Percentiles rank a stretch among this genome's conserved stretches.
These are phyloP conservation scores for Zygosaccharomyces bisporus DNA, from an alignment of 805 yeast genomes.

Conservation along the genomic window DNA sequence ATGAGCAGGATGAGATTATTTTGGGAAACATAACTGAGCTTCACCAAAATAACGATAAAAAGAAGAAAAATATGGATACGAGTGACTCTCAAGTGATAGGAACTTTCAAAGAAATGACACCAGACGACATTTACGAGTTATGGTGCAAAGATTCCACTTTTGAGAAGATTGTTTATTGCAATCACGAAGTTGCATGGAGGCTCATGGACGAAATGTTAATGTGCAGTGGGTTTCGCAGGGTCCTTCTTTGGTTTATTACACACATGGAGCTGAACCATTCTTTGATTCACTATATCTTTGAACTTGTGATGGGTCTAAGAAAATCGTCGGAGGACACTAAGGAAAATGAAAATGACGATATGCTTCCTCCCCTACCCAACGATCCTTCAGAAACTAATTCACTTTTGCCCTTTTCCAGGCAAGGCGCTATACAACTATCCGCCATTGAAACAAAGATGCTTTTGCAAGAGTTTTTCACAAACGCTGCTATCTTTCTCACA, in stretches of 20 bases:
- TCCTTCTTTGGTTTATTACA: constrained; percentile 63
- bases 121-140: constrained; percentile 49
- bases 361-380: constrained; percentile 14
- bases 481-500: constrained; percentile 44
- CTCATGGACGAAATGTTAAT: constrained; percentile 68
- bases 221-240: constrained; percentile 61
- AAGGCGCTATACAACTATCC: constrained; percentile 51
- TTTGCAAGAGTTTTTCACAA: constrained; percentile 65
- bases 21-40: constrained; percentile 15
- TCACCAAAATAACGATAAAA: constrained; percentile 14
- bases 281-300: constrained; percentile 60
- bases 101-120: constrained; percentile 33
- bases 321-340: constrained; percentile 8
- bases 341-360: constrained; percentile 6
- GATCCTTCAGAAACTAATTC: constrained; percentile 4
- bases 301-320: constrained; percentile 53
- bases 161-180: constrained; percentile 48
- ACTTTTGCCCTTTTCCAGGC: constrained; percentile 46
- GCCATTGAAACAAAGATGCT: constrained; percentile 63
- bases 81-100: constrained; percentile 19
- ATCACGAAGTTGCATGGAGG: constrained; percentile 50
- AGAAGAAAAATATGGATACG: constrained; percentile 25
- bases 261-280: constrained; percentile 55
- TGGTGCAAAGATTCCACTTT: constrained; percentile 46
- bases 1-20: constrained; percentile 39